Conservation (phyloP, 148 eudicot species). For the Rhododendron simsii region DNA sequence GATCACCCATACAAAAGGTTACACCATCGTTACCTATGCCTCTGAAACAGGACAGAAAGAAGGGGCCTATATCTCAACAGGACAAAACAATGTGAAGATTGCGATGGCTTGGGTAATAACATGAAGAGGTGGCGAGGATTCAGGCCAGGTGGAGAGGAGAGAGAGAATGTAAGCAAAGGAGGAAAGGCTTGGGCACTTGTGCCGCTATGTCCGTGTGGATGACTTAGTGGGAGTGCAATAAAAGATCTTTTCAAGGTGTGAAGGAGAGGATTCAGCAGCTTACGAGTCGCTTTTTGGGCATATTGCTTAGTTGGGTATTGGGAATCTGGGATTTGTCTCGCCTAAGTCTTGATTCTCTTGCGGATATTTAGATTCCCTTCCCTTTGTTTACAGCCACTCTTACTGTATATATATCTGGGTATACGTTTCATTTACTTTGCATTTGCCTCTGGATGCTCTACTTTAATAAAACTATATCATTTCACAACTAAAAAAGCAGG, state of each 20-base stretch:
- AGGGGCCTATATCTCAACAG: background rate
- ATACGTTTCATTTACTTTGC: background rate
- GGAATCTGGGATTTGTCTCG: background rate
- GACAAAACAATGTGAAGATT: background rate
- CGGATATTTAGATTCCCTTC: background rate
- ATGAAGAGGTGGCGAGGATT: background rate
- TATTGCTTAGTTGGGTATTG: background rate
- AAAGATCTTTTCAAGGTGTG: background rate
- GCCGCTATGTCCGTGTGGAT: background rate
- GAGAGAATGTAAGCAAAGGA: background rate
- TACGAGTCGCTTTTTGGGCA: background rate
- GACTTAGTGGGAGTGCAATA: background rate
- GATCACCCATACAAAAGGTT: background rate
- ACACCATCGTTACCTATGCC: background rate
- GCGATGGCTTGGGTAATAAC: background rate
- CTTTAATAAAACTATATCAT: background rate
- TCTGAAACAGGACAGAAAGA: background rate
- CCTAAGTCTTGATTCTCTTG: background rate
- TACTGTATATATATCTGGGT: background rate
- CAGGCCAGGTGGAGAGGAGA: background rate
- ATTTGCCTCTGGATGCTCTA: background rate
- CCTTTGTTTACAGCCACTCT: background rate
- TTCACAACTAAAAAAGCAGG: background rate
- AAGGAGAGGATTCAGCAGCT: background rate
- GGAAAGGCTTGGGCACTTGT: background rate